A percentile compares a stretch with the other conserved stretches of the same genome.
Evolutionary conservation across 371 early-diverging fungal genomes (phyloP).

Genomic region (Circinella umbellata): DNA sequence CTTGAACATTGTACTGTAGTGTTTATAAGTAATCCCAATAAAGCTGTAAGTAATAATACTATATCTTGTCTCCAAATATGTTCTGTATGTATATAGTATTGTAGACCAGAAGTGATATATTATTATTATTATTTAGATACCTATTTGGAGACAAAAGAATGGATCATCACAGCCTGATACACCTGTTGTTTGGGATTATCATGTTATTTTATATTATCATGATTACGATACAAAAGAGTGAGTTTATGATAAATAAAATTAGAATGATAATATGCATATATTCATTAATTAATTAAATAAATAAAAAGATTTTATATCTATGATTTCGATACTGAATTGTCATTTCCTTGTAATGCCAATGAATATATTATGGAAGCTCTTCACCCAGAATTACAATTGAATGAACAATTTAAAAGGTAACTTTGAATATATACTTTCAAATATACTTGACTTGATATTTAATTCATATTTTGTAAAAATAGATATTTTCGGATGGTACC

Average conservation of each 20-base stretch:
- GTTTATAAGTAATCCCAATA: conserved; percentile 41
- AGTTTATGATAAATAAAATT: not conserved
- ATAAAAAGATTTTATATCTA: conserved; percentile 24
- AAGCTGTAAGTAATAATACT: conserved; percentile 20
- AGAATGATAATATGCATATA: not conserved
- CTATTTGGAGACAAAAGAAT: conserved; percentile 20
- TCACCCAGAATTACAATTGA: conserved; percentile 30
- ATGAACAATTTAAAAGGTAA: conserved; percentile 30
- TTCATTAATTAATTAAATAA: not conserved
- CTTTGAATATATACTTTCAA: not conserved
- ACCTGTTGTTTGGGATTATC: conserved; percentile 52
- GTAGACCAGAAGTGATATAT: too few species aligned
- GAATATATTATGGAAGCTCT: conserved; percentile 34
- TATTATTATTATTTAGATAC: conserved; percentile 2
- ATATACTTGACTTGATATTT: too few species aligned
- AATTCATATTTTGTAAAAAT: too few species aligned
- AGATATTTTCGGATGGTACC: conserved; percentile 46
- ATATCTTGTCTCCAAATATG: not conserved
- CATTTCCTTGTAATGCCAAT: conserved; percentile 37
- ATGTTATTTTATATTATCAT: conserved; percentile 38
- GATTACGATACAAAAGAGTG: not conserved
- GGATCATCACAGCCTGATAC: not conserved
- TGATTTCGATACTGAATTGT: conserved; percentile 42
- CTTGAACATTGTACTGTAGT: conserved; percentile 33
- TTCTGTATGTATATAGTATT: not conserved